Evolutionary conservation across 208 protist genomes (phyloP).

Genomic region (Acanthamoeba healyi): DNA sequence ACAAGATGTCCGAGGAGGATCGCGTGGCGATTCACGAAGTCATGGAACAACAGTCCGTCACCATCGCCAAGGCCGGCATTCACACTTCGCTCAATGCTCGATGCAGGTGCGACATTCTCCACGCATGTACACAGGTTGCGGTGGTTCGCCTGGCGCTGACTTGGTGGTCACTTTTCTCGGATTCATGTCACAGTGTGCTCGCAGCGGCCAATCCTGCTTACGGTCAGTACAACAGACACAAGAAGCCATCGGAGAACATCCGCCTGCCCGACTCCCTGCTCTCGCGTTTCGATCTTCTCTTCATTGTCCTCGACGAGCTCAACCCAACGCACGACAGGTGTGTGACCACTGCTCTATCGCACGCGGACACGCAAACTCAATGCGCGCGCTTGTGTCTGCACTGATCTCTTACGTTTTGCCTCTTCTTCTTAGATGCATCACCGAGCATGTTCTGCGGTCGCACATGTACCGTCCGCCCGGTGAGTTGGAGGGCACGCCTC

Average conservation of each 20-base stretch:
- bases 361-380: too few relatives aligned
- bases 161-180: conserved; percentile 81
- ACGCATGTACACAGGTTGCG: too few relatives aligned
- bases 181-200: conserved; percentile 98
- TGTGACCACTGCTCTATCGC: too few relatives aligned
- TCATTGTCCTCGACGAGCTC: conserved; percentile 92
- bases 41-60: conserved; percentile 99
- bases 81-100: conserved; percentile 98
- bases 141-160: too few relatives aligned
- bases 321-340: conserved; percentile 88
- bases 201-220: conserved; percentile 99
- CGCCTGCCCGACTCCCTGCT: conserved; percentile 98
- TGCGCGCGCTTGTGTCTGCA: too few relatives aligned
- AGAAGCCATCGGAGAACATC: conserved; percentile 98
- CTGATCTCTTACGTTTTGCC: too few relatives aligned
- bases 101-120: too few relatives aligned
- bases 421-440: conserved; percentile 93
- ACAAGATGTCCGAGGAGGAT: conserved; percentile 96
- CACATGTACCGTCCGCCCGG: conserved; percentile 88
- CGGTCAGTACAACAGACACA: conserved; percentile 96
- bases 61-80: conserved; percentile 99
- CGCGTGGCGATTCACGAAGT: conserved; percentile 98
- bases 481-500: conserved; percentile 46
- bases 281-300: conserved; percentile 97
- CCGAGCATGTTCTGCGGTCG: conserved; percentile 97